These are phyloP conservation scores for Phytophthora meadii DNA, from an alignment of 352 stramenopile genomes.

Conservation along the genomic window DNA sequence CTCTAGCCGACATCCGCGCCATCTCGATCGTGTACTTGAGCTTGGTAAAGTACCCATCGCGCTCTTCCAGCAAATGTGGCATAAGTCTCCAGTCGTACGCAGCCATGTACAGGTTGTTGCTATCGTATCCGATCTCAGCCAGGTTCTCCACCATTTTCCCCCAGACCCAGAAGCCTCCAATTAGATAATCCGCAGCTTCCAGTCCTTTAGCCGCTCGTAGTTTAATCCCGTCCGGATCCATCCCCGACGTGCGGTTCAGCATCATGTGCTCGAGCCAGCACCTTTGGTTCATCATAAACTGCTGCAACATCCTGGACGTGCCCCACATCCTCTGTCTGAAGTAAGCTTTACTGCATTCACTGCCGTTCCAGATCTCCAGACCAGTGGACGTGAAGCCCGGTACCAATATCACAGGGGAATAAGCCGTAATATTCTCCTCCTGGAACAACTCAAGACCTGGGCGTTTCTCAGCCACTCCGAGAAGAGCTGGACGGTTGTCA, in stretches of 20 bases:
- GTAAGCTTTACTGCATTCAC: slow-evolving; percentile 84
- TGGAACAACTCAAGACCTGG: slow-evolving; percentile 56
- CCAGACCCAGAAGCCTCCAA: slow-evolving; percentile 96
- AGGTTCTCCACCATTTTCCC: slow-evolving; percentile 92
- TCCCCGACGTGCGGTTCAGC: slow-evolving; percentile 89
- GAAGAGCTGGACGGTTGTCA: slow-evolving; percentile 58
- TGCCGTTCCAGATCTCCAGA: slow-evolving; percentile 95
- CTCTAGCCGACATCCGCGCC: slow-evolving; percentile 66
- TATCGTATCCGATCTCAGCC: slow-evolving; percentile 94
- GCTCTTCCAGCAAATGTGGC: slow-evolving; percentile 73
- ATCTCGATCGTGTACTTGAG: slow-evolving; percentile 94
- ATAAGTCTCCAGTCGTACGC: slow-evolving; percentile 89
- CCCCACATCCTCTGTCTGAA: slow-evolving; percentile 96
- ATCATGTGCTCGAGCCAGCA: slow-evolving; percentile 95
- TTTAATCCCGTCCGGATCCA: slow-evolving; percentile 88
- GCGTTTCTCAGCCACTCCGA: slow-evolving; percentile 44
- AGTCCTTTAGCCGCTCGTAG: slow-evolving; percentile 87
- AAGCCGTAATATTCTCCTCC: slow-evolving; percentile 57
- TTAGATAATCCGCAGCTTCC: slow-evolving; percentile 94
- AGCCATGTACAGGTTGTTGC: slow-evolving; percentile 88
- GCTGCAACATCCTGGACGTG: slow-evolving; percentile 86
- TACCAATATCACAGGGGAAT: slow-evolving; percentile 90
- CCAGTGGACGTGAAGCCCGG: slow-evolving; percentile 94
- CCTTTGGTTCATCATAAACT: slow-evolving; percentile 90
- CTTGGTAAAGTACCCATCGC: slow-evolving; percentile 93